Evolutionary conservation across 2,329 filamentous ascomycete genomes (phyloP).

Genomic region (Fusarium praegraminearum): DNA sequence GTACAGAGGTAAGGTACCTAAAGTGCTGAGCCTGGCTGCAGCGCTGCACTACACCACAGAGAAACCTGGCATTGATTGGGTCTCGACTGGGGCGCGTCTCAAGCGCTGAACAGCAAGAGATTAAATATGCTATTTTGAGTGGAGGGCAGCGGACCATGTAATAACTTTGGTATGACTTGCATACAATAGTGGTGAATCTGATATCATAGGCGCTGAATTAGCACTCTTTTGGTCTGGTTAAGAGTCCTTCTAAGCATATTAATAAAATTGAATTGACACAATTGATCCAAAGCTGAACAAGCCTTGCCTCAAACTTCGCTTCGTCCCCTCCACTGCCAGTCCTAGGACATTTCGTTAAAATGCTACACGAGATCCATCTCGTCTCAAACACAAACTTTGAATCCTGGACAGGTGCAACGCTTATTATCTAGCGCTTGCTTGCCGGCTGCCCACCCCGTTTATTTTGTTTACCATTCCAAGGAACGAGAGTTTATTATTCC

Average conservation of each 20-base stretch:
- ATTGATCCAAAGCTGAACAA: slow-evolving; percentile 4
- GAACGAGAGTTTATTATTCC: slow-evolving; percentile 16
- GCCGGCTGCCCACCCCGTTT: slow-evolving; percentile 32
- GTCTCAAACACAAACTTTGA: slow-evolving; percentile 24
- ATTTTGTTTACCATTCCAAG: slow-evolving; percentile 44
- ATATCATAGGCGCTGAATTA: slow-evolving; percentile 34
- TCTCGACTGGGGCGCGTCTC: slow-evolving; percentile 38
- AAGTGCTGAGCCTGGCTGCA: slow-evolving; percentile 13
- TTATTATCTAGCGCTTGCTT: slow-evolving; percentile 42
- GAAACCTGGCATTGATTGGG: slow-evolving; percentile 44
- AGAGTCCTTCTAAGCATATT: background rate
- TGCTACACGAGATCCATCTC: slow-evolving; percentile 27
- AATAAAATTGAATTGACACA: slow-evolving; percentile 17
- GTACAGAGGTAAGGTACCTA: background rate
- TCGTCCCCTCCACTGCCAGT: slow-evolving; percentile 6
- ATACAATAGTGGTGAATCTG: slow-evolving; percentile 42
- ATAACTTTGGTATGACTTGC: slow-evolving; percentile 41
- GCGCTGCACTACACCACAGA: slow-evolving; percentile 26
- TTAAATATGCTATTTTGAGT: slow-evolving; percentile 45
- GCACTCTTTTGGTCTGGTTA: slow-evolving; percentile 7
- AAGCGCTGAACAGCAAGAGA: slow-evolving; percentile 43
- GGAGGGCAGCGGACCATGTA: slow-evolving; percentile 25
- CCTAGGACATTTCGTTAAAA: slow-evolving; percentile 3
- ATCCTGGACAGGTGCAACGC: slow-evolving; percentile 21
- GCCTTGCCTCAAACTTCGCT: background rate